phyloP scores from a whole-genome alignment of 192 early-diverging fungal genomes.

The Irineochytrium annulatum region DNA sequence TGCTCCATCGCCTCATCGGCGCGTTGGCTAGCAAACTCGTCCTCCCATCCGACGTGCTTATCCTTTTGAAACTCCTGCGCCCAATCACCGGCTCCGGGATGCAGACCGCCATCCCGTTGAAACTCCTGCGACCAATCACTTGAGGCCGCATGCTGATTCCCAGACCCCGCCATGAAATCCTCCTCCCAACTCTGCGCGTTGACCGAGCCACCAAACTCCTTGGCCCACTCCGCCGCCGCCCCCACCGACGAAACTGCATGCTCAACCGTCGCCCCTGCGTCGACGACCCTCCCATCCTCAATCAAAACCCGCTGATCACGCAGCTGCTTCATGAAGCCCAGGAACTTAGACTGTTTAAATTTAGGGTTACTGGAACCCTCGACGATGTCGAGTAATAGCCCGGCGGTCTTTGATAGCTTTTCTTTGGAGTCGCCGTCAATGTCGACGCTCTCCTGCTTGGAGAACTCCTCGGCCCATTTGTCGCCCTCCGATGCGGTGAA shows the following conservation, averaged over 20 bases:
- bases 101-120: not conserved
- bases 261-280: constrained; percentile 33
- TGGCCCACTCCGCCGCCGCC: constrained; percentile 36
- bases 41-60: not conserved
- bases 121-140: constrained; percentile 6
- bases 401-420: constrained; percentile 76
- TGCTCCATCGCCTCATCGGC: constrained; percentile 15
- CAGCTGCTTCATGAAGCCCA: constrained; percentile 89
- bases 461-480: constrained; percentile 44
- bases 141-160: constrained; percentile 1
- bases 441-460: constrained; percentile 35
- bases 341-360: constrained; percentile 86
- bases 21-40: not conserved
- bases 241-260: constrained; percentile 30
- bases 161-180: constrained; percentile 3
- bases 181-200: constrained; percentile 6
- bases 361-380: constrained; percentile 80
- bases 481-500: constrained; percentile 33
- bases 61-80: not conserved
- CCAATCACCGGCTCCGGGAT: constrained; percentile 2
- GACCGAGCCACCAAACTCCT: constrained; percentile 25
- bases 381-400: constrained; percentile 73
- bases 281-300: constrained; percentile 84
- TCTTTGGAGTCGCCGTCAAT: constrained; percentile 46
- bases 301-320: constrained; percentile 84